Percentiles rank a stretch among this genome's conserved stretches.
Evolutionary conservation across 2,329 filamentous ascomycete species (phyloP).

Genomic region (Rhinocladiella similis): DNA sequence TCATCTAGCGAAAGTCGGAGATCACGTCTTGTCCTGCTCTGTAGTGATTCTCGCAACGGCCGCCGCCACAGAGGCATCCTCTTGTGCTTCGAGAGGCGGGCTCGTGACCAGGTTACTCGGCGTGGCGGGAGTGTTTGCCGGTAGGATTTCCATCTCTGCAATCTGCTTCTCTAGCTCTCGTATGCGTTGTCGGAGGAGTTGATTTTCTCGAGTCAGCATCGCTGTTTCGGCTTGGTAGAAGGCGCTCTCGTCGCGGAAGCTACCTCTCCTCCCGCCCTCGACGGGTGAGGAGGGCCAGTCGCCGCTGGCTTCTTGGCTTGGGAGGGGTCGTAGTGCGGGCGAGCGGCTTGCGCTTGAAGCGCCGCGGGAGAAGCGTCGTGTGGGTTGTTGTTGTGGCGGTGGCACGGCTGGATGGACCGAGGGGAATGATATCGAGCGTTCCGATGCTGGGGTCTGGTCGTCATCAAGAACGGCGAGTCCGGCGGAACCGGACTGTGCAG

Average conservation of each 20-base stretch:
- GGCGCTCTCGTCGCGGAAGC: conserved; percentile 47
- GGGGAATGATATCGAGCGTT: conserved; percentile 43
- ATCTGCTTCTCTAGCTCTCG: conserved; percentile 41
- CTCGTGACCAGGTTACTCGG: conserved; percentile 28
- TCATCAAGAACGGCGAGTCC: conserved; percentile 43
- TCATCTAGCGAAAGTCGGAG: not conserved
- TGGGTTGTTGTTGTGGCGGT: conserved; percentile 26
- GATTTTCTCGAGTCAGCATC: conserved; percentile 48
- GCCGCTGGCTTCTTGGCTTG: conserved; percentile 20
- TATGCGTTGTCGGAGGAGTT: conserved; percentile 49
- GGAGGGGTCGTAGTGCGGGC: conserved; percentile 37
- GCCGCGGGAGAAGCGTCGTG: conserved; percentile 36
- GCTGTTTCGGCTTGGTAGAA: conserved; percentile 51
- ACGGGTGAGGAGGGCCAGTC: conserved; percentile 30
- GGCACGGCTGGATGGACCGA: conserved; percentile 34
- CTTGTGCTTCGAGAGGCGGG: conserved; percentile 21
- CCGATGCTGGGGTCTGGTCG: conserved; percentile 40
- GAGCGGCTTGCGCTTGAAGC: conserved; percentile 39
- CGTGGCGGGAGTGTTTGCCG: conserved; percentile 21
- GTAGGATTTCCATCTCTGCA: conserved; percentile 20
- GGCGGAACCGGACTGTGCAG: conserved; percentile 5
- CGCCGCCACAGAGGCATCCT: conserved; percentile 13
- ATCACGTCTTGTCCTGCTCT: conserved; percentile 14
- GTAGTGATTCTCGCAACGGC: conserved; percentile 11
- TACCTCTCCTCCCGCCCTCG: conserved; percentile 32